Evolutionary conservation across 139 green algal species (phyloP).

Genomic region (Tetratostichococcus sp.): DNA sequence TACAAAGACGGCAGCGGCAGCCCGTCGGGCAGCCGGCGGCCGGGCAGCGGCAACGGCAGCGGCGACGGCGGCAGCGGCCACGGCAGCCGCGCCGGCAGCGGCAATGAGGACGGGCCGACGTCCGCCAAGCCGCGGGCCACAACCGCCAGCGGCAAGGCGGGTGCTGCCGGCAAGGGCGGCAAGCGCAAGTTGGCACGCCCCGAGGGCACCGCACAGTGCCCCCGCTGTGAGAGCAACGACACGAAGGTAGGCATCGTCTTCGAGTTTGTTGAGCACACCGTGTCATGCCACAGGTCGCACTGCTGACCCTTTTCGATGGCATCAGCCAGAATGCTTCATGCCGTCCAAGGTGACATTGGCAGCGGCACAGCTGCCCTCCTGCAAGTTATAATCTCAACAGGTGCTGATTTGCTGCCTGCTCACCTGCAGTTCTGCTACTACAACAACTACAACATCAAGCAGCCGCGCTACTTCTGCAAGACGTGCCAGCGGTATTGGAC

Average conservation of each 20-base stretch:
- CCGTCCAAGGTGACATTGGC: too few relatives aligned
- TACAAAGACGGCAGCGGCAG: neutral
- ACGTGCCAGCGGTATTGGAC: constrained; percentile 92
- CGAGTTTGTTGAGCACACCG: too few relatives aligned
- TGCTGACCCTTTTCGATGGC: too few relatives aligned
- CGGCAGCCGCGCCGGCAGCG: neutral
- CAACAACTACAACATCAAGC: constrained; percentile 97
- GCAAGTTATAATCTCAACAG: too few relatives aligned
- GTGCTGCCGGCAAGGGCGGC: neutral
- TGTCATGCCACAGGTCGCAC: too few relatives aligned
- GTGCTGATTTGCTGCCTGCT: too few relatives aligned
- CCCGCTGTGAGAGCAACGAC: constrained; percentile 69
- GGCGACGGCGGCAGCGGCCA: neutral
- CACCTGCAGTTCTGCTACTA: constrained; percentile 85
- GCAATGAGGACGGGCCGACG: neutral
- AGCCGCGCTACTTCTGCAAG: constrained; percentile 90
- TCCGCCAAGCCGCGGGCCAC: neutral
- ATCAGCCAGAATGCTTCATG: too few relatives aligned
- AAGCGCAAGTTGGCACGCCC: constrained; percentile 37
- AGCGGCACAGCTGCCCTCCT: too few relatives aligned
- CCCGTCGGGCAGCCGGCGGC: too few relatives aligned
- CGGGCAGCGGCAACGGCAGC: neutral
- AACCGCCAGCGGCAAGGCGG: neutral
- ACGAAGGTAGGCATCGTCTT: constrained; percentile 71
- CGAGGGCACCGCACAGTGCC: constrained; percentile 50